A percentile compares a stretch with the other conserved stretches of the same genome.
Evolutionary conservation across 2,329 filamentous ascomycete species (phyloP).

Genomic region (Penicillium psychrosexuale): DNA sequence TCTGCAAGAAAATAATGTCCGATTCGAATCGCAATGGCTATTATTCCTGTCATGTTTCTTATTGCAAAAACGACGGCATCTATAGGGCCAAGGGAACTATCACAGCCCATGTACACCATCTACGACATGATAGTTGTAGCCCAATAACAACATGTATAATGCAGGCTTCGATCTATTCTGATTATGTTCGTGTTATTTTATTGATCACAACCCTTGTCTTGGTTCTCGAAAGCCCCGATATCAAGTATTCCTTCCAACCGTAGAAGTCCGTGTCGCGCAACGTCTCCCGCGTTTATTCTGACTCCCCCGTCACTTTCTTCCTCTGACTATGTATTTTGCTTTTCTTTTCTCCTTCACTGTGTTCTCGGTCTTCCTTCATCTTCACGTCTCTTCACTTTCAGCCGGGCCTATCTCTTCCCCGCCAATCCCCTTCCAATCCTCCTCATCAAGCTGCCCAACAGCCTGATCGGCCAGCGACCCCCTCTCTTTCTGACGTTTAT

Average conservation of each 20-base stretch:
- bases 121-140: not conserved
- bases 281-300: not conserved
- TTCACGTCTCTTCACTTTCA: not conserved
- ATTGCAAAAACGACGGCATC: not conserved
- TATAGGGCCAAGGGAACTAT: too few species aligned
- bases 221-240: not conserved
- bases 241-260: not conserved
- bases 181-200: not conserved
- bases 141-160: not conserved
- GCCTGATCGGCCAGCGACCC: slow-evolving; percentile 14
- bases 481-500: not conserved
- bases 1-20: not conserved
- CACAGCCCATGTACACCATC: not conserved
- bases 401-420: not conserved
- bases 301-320: not conserved
- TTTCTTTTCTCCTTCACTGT: not conserved
- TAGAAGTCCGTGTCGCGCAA: not conserved
- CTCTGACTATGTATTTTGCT: not conserved
- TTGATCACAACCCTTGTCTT: not conserved
- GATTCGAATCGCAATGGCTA: not conserved
- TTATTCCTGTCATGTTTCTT: not conserved
- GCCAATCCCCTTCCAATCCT: not conserved
- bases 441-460: slow-evolving; percentile 16
- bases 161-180: not conserved
- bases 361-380: not conserved